phyloP scores from a whole-genome alignment of 768 basidiomycete species.

The Rhodotorula sphaerocarpa region DNA sequence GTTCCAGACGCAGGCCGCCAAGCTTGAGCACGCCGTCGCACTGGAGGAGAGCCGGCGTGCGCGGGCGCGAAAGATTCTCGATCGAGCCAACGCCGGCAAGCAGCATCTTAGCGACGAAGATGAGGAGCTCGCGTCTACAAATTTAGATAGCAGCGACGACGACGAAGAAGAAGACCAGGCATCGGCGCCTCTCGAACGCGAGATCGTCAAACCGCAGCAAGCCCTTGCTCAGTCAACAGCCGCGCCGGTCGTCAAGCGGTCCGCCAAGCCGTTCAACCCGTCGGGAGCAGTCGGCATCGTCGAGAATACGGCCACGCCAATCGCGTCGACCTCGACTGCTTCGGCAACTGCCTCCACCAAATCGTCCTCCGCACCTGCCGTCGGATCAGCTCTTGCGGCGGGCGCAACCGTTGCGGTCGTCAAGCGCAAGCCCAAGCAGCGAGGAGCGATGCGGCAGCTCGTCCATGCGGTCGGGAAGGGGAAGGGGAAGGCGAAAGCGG shows the following conservation, averaged over 20 bases:
- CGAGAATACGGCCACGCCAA: conserved; percentile 46
- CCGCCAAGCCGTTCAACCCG: conserved; percentile 20
- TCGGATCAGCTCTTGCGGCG: conserved; percentile 45
- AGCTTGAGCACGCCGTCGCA: conserved; percentile 27
- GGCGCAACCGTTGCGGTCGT: conserved; percentile 50
- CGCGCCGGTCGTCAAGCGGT: not conserved
- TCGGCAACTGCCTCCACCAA: not conserved
- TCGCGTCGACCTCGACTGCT: conserved; percentile 11
- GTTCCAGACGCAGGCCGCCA: conserved; percentile 46
- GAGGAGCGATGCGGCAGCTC: conserved; percentile 37
- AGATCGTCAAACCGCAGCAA: conserved; percentile 19
- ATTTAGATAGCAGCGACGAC: conserved; percentile 55
- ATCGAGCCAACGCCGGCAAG: conserved; percentile 35
- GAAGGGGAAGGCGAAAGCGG: conserved; percentile 34
- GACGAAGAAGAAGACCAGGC: conserved; percentile 39
- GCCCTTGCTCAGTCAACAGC: conserved; percentile 16
- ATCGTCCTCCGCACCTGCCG: not conserved
- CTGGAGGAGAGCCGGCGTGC: conserved; percentile 26
- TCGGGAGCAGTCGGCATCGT: conserved; percentile 31
- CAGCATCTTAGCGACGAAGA: conserved; percentile 33
- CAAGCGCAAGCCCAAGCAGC: conserved; percentile 38
- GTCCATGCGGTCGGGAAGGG: conserved; percentile 32
- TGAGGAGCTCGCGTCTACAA: not conserved
- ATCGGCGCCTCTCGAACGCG: conserved; percentile 2
- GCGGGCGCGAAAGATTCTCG: conserved; percentile 31